Evolutionary conservation across 345 rosid genomes (phyloP).

Genomic region (Eucalyptus caleyi): DNA sequence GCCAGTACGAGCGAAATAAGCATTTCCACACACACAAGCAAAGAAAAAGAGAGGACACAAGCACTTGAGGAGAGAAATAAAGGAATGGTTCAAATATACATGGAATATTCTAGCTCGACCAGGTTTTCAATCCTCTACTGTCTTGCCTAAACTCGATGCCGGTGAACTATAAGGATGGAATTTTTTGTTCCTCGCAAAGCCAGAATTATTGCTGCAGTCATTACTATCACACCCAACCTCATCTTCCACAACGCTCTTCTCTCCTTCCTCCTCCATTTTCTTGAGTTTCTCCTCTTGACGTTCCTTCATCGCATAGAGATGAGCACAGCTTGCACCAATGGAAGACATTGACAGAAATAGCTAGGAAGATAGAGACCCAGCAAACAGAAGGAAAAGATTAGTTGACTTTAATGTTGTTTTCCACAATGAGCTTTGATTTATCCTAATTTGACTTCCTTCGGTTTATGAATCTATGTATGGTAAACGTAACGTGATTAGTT

Average conservation of each 20-base stretch:
- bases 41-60: not conserved
- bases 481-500: too few species aligned
- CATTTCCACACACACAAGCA: not conserved
- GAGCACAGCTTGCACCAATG: constrained; percentile 10
- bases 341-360: not conserved
- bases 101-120: not conserved
- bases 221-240: too few species aligned
- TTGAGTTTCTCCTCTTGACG: constrained; percentile 11
- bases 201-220: not conserved
- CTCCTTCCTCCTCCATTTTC: not conserved
- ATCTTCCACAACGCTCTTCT: not conserved
- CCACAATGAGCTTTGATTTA: too few species aligned
- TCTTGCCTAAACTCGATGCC: not conserved
- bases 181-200: not conserved
- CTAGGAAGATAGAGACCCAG: not conserved
- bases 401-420: too few species aligned
- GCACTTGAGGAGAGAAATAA: not conserved
- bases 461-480: too few species aligned
- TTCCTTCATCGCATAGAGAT: constrained; percentile 12
- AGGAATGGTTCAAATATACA: not conserved
- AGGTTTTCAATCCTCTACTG: not conserved
- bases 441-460: too few species aligned
- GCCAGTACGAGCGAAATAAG: not conserved
- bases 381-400: too few species aligned
- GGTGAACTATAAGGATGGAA: not conserved